phyloP scores from a whole-genome alignment of 2,329 filamentous ascomycete genomes.

The Trichoderma asperellum region DNA sequence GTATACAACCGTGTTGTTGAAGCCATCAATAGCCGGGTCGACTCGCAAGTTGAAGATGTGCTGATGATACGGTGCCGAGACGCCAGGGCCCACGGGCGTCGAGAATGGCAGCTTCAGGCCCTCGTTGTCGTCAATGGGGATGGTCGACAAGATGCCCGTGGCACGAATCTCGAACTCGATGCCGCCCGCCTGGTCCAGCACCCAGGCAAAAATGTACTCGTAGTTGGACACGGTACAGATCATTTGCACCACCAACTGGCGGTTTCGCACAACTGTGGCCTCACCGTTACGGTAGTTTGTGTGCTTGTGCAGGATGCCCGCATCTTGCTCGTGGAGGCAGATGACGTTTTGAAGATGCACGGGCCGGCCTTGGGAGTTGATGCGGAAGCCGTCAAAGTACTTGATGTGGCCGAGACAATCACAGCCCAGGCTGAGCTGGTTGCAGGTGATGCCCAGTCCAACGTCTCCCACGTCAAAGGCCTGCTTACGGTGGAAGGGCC shows the following conservation, averaged over 20 bases:
- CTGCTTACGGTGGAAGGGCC: slow-evolving; percentile 69
- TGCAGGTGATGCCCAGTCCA: slow-evolving; percentile 67
- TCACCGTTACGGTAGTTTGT: slow-evolving; percentile 66
- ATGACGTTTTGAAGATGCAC: slow-evolving; percentile 61
- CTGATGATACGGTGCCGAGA: slow-evolving; percentile 70
- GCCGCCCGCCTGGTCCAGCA: slow-evolving; percentile 64
- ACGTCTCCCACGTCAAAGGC: slow-evolving; percentile 75
- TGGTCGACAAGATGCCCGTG: slow-evolving; percentile 66
- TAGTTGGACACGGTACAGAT: slow-evolving; percentile 73
- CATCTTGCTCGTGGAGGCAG: slow-evolving; percentile 72
- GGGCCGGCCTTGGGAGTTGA: slow-evolving; percentile 57
- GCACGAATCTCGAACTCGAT: slow-evolving; percentile 66
- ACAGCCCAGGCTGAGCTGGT: slow-evolving; percentile 70
- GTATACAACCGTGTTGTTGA: slow-evolving; percentile 52
- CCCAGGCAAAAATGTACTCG: slow-evolving; percentile 62
- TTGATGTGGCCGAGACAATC: slow-evolving; percentile 72
- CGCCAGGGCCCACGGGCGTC: slow-evolving; percentile 66
- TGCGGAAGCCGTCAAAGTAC: slow-evolving; percentile 62
- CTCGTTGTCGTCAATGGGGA: slow-evolving; percentile 61
- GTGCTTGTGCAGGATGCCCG: slow-evolving; percentile 75
- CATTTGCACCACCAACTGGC: slow-evolving; percentile 69
- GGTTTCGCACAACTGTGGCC: slow-evolving; percentile 61
- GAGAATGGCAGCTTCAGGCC: slow-evolving; percentile 52
- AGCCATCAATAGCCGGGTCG: slow-evolving; percentile 64
- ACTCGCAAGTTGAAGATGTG: slow-evolving; percentile 69